Base-by-base conservation (phyloP, 441 rosid species). In the Euphorbia celastroides region DNA sequence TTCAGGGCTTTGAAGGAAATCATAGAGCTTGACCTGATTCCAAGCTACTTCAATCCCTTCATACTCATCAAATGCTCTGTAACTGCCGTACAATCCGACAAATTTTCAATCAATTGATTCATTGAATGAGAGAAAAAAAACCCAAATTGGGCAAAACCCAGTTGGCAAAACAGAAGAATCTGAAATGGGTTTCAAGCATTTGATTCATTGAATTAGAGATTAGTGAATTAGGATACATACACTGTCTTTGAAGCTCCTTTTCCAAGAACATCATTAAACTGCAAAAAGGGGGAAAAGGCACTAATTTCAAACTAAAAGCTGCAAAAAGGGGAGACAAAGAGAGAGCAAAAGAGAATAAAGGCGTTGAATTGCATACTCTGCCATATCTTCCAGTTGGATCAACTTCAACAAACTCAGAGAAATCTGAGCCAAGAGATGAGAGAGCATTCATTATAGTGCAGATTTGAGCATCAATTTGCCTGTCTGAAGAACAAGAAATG, bases 301-400 rank as follows among this genome's bases (percentile, higher is more conserved):
- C 22, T 20, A 68, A 61, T 69, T 72, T 57, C 23, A 54, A 67
- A 74, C 73, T 62, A 72, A 38, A 70, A 77, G 23, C 71, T 38
- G n/a, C 14, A 58, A 58, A 27, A 31, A 38, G 10, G 25, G 25
- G 30, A 69, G 8, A 31, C 28, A 72, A 25, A 57, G 14, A 64
- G 12, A 61, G 34, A 55, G 28, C 51, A 38, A 26, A 31, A 68
- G 44, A 66, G 32, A 72, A 66, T 52, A 58, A 56, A 46, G 31
- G n/a, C 16, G 51, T 46, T 61, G 65, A 14, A 41, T 13, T 13
- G 36, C 2, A 54, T 82, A 93, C 99, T 76, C 97, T 89, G 76
- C 97, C 96, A 80, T 94, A 94, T 91, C 99, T 89, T 78, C 99
- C 96, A 55, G 97, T 84, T 62, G 99, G 97, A 89, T 94, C 99